Evolutionary conservation across 1,139 yeast genomes (phyloP).

Genomic region (Diutina scorzettiae): DNA sequence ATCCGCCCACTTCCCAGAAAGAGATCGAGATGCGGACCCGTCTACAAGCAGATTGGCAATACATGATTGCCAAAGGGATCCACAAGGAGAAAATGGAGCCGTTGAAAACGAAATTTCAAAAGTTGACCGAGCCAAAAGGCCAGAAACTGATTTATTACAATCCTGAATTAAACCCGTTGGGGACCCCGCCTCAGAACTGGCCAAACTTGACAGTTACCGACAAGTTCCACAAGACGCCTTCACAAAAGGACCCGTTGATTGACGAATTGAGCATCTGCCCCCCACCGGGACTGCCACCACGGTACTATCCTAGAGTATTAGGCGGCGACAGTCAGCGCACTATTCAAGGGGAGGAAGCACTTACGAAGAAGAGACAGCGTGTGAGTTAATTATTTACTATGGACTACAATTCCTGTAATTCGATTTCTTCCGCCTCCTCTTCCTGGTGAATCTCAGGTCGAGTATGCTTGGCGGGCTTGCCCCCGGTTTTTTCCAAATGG

Average conservation of each 20-base stretch:
- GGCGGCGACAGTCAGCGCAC: too few species aligned
- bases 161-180: constrained; percentile 35
- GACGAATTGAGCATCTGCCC: not conserved
- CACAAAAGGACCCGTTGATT: not conserved
- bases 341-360: too few species aligned
- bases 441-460: not conserved
- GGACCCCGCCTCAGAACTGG: constrained; percentile 23
- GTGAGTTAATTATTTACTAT: too few species aligned
- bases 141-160: constrained; percentile 29
- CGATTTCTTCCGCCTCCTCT: constrained; percentile 1
- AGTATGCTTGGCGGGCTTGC: not conserved
- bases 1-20: constrained; percentile 9
- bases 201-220: not conserved
- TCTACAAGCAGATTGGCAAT: constrained; percentile 29
- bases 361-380: too few species aligned
- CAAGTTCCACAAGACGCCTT: not conserved
- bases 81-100: constrained; percentile 20
- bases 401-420: constrained; percentile 3
- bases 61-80: constrained; percentile 22
- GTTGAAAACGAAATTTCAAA: constrained; percentile 14
- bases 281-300: not conserved
- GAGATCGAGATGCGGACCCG: constrained; percentile 16
- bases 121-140: constrained; percentile 23
- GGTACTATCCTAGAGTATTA: not conserved
- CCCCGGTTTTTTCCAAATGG: not conserved